Evolutionary conservation across 345 rosid species (phyloP).

Genomic region (Rubroshorea leprosula): DNA sequence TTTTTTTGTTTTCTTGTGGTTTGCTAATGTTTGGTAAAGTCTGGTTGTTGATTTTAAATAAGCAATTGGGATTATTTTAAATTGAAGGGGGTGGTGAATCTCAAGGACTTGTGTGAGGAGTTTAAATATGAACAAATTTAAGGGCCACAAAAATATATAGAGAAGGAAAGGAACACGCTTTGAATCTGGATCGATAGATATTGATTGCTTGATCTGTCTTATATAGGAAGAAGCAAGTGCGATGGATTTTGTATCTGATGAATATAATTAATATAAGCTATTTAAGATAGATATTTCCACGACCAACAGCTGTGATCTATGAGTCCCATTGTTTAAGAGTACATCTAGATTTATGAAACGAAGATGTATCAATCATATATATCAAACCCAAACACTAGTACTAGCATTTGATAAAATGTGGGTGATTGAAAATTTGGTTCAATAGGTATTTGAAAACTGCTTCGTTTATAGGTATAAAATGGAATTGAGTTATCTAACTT

Average conservation of each 20-base stretch:
- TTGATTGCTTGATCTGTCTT: background rate
- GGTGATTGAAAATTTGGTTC: too few species aligned
- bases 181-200: constrained; percentile 10
- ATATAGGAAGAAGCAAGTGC: background rate
- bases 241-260: background rate
- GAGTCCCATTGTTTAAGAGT: too few species aligned
- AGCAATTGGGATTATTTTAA: background rate
- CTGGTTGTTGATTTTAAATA: background rate
- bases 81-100: constrained; percentile 26
- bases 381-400: too few species aligned
- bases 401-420: too few species aligned
- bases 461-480: too few species aligned
- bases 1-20: background rate
- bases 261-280: background rate
- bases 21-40: constrained; percentile 4
- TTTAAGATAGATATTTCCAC: constrained; percentile 2
- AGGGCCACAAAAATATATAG: background rate
- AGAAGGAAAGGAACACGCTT: background rate
- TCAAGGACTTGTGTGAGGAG: constrained; percentile 14
- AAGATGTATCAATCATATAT: too few species aligned
- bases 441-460: too few species aligned
- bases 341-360: too few species aligned
- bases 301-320: too few species aligned
- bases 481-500: too few species aligned
- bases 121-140: constrained; percentile 1